A percentile compares a stretch with the other conserved stretches of the same genome.
These are phyloP conservation scores for Kalmusia sp. DNA, from an alignment of 2,329 filamentous ascomycete species.

Conservation along the genomic window DNA sequence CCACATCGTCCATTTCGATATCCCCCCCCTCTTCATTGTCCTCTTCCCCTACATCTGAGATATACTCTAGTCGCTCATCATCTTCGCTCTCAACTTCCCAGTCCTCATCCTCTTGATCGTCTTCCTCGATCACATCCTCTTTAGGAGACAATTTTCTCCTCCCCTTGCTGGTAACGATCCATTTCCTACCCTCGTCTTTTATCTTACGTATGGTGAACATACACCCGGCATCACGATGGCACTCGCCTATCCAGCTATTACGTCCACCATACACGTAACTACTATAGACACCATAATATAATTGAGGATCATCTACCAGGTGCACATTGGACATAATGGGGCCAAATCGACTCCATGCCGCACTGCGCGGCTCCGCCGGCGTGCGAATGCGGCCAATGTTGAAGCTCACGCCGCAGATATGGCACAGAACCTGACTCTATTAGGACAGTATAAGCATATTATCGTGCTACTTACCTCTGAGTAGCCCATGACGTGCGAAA, in stretches of 20 bases:
- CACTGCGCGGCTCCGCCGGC: slow-evolving; percentile 8
- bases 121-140: not conserved
- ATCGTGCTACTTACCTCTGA: too few relatives aligned
- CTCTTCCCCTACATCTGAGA: not conserved
- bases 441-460: not conserved
- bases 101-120: slow-evolving; percentile 2
- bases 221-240: slow-evolving; percentile 6
- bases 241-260: not conserved
- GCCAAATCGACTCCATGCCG: slow-evolving; percentile 8
- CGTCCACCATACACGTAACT: not conserved
- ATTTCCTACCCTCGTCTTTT: not conserved
- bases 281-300: too few relatives aligned
- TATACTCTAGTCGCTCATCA: slow-evolving; percentile 8
- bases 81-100: not conserved
- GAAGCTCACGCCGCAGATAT: slow-evolving; percentile 15
- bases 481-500: too few relatives aligned
- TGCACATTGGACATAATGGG: not conserved
- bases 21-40: not conserved
- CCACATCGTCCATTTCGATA: not conserved
- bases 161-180: not conserved
- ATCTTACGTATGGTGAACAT: slow-evolving; percentile 3
- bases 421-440: not conserved
- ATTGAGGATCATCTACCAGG: too few relatives aligned
- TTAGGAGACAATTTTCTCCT: not conserved
- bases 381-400: slow-evolving; percentile 14